These are phyloP conservation scores for Cutaneotrichosporon cutaneum DNA, from an alignment of 1,284 basidiomycete genomes.

Conservation along the genomic window DNA sequence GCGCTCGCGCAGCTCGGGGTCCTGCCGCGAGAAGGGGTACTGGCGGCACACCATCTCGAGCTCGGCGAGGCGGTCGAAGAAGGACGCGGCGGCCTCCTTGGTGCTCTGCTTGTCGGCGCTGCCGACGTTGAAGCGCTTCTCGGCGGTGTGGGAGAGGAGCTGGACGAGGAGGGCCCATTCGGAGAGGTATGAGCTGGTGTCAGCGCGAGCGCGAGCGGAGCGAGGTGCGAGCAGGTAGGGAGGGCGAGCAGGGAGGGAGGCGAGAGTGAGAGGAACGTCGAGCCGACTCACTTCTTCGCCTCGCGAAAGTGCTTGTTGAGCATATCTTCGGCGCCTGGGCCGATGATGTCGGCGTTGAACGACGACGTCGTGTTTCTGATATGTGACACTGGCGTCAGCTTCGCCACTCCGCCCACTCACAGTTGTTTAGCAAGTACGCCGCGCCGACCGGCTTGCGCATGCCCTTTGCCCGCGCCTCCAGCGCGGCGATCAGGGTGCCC, in stretches of 20 bases:
- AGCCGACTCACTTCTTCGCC: constrained; percentile 42
- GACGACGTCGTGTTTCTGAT: constrained; percentile 48
- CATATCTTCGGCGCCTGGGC: constrained; percentile 50
- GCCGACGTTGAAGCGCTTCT: constrained; percentile 36
- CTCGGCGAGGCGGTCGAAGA: constrained; percentile 49
- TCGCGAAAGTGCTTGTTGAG: constrained; percentile 50
- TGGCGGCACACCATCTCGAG: constrained; percentile 40
- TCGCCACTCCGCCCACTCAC: constrained; percentile 33
- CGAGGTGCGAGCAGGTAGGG: too few species aligned
- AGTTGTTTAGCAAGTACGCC: constrained; percentile 51
- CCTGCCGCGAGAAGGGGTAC: constrained; percentile 41
- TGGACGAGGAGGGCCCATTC: constrained; percentile 41
- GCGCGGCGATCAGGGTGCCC: constrained; percentile 43
- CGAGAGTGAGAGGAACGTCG: too few species aligned
- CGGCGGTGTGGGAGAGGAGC: constrained; percentile 33
- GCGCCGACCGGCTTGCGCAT: constrained; percentile 44
- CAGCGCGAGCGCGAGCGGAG: too few species aligned
- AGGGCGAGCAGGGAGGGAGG: background rate
- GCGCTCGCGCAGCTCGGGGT: constrained; percentile 49
- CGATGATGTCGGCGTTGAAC: constrained; percentile 48
- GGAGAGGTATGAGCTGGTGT: constrained; percentile 39
- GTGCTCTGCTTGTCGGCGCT: constrained; percentile 43
- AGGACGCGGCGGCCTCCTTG: constrained; percentile 48
- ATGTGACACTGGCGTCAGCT: constrained; percentile 50
- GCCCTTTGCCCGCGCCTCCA: constrained; percentile 36